Evolutionary conservation across 2,329 filamentous ascomycete species (phyloP).

Genomic region (Coniella vitis): DNA sequence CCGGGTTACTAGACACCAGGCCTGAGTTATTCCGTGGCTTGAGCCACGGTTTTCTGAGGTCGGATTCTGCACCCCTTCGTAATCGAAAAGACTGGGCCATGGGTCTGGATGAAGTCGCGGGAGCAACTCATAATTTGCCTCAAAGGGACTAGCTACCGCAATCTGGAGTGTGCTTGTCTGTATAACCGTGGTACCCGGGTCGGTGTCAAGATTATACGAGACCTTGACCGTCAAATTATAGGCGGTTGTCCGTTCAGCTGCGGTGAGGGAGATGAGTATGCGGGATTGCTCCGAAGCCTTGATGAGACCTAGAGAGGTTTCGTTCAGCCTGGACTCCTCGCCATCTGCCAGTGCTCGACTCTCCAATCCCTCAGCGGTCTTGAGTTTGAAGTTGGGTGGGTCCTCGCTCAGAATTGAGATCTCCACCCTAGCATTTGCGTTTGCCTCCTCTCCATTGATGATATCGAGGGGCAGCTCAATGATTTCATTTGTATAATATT

Average conservation of each 20-base stretch:
- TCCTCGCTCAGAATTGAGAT: slow-evolving; percentile 57
- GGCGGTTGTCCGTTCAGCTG: slow-evolving; percentile 41
- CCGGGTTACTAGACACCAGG: slow-evolving; percentile 69
- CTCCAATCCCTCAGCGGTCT: slow-evolving; percentile 28
- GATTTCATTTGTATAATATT: slow-evolving; percentile 81
- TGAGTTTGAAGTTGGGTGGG: slow-evolving; percentile 39
- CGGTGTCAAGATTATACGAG: slow-evolving; percentile 71
- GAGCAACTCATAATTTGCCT: slow-evolving; percentile 82
- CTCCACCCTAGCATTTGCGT: slow-evolving; percentile 65
- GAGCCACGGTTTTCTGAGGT: background rate
- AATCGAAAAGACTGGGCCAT: slow-evolving; percentile 84
- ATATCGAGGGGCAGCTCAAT: slow-evolving; percentile 64
- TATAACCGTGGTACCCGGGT: slow-evolving; percentile 72
- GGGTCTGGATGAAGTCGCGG: slow-evolving; percentile 69
- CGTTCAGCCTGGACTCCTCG: slow-evolving; percentile 33
- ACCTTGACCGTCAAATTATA: slow-evolving; percentile 68
- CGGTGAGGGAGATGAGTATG: slow-evolving; percentile 43
- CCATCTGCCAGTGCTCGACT: slow-evolving; percentile 23
- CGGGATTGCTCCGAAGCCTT: slow-evolving; percentile 35
- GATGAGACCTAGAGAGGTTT: slow-evolving; percentile 41
- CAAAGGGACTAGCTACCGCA: slow-evolving; percentile 74
- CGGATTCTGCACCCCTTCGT: slow-evolving; percentile 38
- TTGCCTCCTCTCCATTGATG: slow-evolving; percentile 75
- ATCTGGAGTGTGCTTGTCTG: slow-evolving; percentile 65
- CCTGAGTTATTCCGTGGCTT: slow-evolving; percentile 62